A percentile compares a stretch with the other conserved stretches of the same genome.
Conservation (phyloP, 148 eudicot genomes). For the Spergularia bocconei region DNA sequence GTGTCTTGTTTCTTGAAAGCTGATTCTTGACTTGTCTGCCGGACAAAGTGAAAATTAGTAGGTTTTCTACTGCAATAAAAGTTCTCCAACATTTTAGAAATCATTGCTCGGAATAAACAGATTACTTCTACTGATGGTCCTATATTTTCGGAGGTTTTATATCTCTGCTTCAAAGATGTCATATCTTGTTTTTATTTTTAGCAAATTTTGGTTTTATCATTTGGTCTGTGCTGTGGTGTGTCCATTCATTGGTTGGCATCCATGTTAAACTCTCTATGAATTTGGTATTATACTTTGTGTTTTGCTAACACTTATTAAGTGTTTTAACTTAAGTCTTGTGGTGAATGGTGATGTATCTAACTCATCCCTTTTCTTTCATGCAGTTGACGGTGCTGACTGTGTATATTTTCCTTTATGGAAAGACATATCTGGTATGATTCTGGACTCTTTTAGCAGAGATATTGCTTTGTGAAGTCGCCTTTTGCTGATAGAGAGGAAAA, state of each 20-base stretch:
- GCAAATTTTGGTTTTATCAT: not conserved
- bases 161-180: too few relatives aligned
- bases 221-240: not conserved
- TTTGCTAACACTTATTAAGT: not conserved
- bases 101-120: not conserved
- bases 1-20: not conserved
- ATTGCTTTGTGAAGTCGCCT: not conserved
- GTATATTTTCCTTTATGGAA: conserved; percentile 90
- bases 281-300: not conserved
- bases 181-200: too few relatives aligned
- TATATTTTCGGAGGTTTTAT: not conserved
- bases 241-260: conserved; percentile 1
- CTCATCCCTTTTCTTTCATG: conserved; percentile 30
- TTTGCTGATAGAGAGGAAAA: not conserved
- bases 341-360: conserved; percentile 4
- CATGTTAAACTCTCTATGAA: not conserved
- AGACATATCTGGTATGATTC: conserved; percentile 74
- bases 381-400: conserved; percentile 98
- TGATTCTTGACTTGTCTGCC: not conserved
- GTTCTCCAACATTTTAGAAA: not conserved
- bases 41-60: not conserved
- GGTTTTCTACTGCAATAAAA: not conserved
- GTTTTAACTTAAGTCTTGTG: not conserved
- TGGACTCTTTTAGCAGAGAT: not conserved
- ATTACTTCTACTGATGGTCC: not conserved